phyloP scores from a whole-genome alignment of 257 asterid species.

The Ilex aquifolium region DNA sequence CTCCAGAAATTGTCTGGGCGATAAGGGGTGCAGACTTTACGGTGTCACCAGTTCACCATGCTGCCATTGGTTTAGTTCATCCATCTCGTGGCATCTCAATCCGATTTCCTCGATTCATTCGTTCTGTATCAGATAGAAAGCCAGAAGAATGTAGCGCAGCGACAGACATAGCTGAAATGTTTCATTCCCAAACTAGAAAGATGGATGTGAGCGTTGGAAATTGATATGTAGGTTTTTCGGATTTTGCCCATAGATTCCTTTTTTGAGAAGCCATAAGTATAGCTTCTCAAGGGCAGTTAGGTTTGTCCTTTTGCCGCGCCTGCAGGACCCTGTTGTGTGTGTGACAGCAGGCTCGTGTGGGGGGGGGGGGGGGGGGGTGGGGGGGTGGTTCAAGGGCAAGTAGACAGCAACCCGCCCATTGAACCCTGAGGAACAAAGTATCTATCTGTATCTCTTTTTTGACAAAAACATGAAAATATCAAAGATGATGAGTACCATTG shows the following conservation, averaged over 20 bases:
- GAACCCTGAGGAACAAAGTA: no score
- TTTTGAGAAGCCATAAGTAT: no score
- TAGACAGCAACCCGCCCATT: no score
- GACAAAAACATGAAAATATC: no score
- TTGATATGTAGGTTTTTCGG: neutral
- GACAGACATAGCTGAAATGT: conserved; percentile 67
- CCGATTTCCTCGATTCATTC: conserved; percentile 70
- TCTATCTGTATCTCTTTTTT: no score
- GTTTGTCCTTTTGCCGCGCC: no score
- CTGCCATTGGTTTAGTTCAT: conserved; percentile 73
- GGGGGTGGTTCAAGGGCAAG: no score
- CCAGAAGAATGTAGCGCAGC: conserved; percentile 85
- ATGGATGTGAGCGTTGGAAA: conserved; percentile 47
- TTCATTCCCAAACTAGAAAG: conserved; percentile 60
- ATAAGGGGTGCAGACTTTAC: conserved; percentile 82
- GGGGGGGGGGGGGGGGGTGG: no score
- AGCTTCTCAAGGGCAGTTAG: no score
- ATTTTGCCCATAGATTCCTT: neutral
- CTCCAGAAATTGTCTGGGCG: conserved; percentile 75
- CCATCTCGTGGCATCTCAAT: conserved; percentile 82
- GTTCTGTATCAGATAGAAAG: conserved; percentile 49
- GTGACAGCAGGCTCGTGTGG: no score
- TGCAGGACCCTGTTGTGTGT: no score
- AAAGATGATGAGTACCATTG: no score
- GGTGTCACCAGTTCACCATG: conserved; percentile 76